Conservation (phyloP, 2,329 filamentous ascomycete genomes). For the Fusarium torreyae region DNA sequence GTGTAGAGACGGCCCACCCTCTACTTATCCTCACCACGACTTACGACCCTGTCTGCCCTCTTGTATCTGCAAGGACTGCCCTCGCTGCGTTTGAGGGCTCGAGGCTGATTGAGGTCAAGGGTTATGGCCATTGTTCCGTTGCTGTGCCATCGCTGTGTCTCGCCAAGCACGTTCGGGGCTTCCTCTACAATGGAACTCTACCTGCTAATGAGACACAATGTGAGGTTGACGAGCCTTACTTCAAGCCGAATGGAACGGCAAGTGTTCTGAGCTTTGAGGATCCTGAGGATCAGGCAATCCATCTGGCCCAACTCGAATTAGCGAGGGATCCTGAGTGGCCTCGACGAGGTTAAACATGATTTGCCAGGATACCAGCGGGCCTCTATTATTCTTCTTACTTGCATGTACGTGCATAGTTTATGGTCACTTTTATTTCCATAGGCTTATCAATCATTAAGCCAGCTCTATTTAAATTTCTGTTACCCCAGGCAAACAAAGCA, state of each 20-base stretch:
- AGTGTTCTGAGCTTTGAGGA: conserved; percentile 11
- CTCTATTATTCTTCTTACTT: too few species aligned
- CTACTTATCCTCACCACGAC: conserved; percentile 53
- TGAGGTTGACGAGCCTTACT: conserved; percentile 58
- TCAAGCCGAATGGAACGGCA: conserved; percentile 39
- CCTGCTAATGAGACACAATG: conserved; percentile 56
- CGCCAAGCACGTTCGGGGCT: conserved; percentile 55
- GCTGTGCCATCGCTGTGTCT: conserved; percentile 57
- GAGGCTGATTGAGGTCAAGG: conserved; percentile 58
- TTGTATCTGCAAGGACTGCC: conserved; percentile 57
- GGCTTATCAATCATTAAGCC: too few species aligned
- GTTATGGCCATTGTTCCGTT: conserved; percentile 61
- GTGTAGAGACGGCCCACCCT: conserved; percentile 55
- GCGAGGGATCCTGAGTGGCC: conserved; percentile 37
- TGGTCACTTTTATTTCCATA: too few species aligned
- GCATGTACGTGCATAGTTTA: too few species aligned
- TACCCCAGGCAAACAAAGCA: too few species aligned
- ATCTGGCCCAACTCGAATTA: conserved; percentile 37
- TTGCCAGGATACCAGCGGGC: too few species aligned
- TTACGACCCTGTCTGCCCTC: conserved; percentile 66
- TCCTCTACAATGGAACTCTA: conserved; percentile 57
- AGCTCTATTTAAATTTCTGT: too few species aligned
- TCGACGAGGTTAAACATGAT: background rate
- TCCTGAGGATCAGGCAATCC: conserved; percentile 38
- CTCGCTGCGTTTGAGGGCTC: conserved; percentile 56